These are phyloP conservation scores for Cryptosporidium parvum DNA, from an alignment of 169 alveolate genomes.

Conservation along the genomic window DNA sequence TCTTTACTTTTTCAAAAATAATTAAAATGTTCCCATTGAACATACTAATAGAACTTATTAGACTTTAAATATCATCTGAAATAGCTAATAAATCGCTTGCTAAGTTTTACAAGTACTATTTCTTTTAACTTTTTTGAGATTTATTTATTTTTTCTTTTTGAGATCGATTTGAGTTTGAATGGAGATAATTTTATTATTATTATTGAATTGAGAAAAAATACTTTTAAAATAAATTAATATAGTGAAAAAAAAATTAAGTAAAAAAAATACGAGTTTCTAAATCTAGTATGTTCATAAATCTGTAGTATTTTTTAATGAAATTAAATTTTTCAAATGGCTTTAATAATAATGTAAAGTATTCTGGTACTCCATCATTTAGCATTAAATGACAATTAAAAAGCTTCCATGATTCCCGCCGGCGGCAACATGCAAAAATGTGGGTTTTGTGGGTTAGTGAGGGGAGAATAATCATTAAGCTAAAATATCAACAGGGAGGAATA, in stretches of 20 bases:
- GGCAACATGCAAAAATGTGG: constrained; percentile 60
- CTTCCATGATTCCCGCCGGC: background rate
- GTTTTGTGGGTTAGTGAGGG: constrained; percentile 16
- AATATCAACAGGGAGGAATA: background rate
- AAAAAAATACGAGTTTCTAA: no score
- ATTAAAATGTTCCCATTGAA: background rate
- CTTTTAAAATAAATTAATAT: no score
- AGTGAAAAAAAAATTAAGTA: no score
- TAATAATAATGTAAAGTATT: no score
- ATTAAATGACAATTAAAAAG: background rate
- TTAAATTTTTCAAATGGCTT: no score
- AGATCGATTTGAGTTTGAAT: background rate
- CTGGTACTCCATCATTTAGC: no score
- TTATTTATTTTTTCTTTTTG: no score
- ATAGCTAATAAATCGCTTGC: background rate
- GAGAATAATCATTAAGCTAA: background rate
- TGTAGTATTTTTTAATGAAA: no score
- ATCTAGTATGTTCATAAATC: no score
- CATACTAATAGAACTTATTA: background rate
- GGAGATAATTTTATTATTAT: no score
- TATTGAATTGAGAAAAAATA: no score
- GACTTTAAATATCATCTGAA: background rate
- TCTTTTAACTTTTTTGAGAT: background rate
- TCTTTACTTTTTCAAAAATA: background rate
- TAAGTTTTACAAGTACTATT: background rate